These are phyloP conservation scores for Botryosphaeria agaves DNA, from an alignment of 2,329 filamentous ascomycete genomes.

Conservation along the genomic window DNA sequence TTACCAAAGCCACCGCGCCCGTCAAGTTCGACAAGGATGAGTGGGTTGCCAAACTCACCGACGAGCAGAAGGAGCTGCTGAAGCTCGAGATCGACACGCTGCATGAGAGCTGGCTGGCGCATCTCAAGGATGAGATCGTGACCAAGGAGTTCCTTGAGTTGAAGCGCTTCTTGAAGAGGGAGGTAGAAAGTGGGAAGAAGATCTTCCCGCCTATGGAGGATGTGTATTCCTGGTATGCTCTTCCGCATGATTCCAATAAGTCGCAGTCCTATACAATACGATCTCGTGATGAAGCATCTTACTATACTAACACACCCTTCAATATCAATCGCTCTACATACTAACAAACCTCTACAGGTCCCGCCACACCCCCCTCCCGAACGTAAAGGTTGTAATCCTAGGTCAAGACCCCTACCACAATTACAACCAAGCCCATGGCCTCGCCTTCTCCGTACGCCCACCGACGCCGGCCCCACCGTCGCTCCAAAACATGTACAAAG, in stretches of 20 bases:
- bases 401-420: conserved; percentile 98
- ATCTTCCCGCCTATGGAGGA: conserved; percentile 79
- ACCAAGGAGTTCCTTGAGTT: conserved; percentile 68
- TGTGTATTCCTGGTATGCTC: conserved; percentile 94
- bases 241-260: too few relatives aligned
- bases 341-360: conserved; percentile 42
- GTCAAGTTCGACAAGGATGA: conserved; percentile 69
- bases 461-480: conserved; percentile 80
- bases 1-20: conserved; percentile 10
- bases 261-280: conserved; percentile 1
- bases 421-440: conserved; percentile 82
- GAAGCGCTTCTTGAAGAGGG: conserved; percentile 71
- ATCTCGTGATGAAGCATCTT: too few relatives aligned
- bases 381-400: conserved; percentile 80
- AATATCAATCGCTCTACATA: not conserved
- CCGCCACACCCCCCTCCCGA: conserved; percentile 73
- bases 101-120: conserved; percentile 77
- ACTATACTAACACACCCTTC: too few relatives aligned
- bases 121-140: conserved; percentile 72
- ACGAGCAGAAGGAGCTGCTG: conserved; percentile 69
- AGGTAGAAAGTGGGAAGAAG: conserved; percentile 55
- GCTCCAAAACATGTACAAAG: conserved; percentile 84
- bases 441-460: conserved; percentile 86
- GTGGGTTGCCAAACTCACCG: conserved; percentile 65
- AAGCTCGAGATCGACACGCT: conserved; percentile 84